Percentiles rank a stretch among this genome's conserved stretches.
Evolutionary conservation across 75 land plant genomes (phyloP).

Genomic region (Selaginella tamariscina): DNA sequence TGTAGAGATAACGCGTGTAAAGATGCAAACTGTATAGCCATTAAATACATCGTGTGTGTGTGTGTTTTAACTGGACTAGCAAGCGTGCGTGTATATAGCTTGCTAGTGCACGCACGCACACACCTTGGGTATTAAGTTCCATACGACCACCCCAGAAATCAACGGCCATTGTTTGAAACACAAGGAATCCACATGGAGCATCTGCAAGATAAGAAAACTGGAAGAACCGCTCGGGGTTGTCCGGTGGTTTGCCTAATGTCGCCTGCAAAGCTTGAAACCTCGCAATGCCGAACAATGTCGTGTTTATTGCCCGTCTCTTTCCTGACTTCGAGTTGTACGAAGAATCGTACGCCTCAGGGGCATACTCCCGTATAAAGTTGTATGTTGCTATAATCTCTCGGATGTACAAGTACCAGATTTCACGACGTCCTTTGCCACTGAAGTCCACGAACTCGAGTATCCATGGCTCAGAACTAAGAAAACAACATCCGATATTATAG

Average conservation of each 20-base stretch:
- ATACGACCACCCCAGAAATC: slow-evolving; percentile 76
- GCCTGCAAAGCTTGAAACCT: slow-evolving; percentile 71
- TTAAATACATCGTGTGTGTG: too few relatives aligned
- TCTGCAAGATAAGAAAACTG: slow-evolving; percentile 56
- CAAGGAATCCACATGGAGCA: slow-evolving; percentile 69
- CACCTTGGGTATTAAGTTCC: slow-evolving; percentile 25
- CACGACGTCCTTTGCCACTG: slow-evolving; percentile 69
- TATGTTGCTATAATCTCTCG: slow-evolving; percentile 55
- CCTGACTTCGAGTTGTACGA: slow-evolving; percentile 65
- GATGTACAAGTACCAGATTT: slow-evolving; percentile 68
- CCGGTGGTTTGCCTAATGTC: slow-evolving; percentile 30
- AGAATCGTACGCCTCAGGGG: slow-evolving; percentile 48
- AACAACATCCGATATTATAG: not conserved
- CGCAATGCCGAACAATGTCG: slow-evolving; percentile 54
- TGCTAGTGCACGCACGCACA: slow-evolving; percentile 4
- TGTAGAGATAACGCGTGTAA: too few relatives aligned
- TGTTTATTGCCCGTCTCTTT: slow-evolving; percentile 33
- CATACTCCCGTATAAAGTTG: slow-evolving; percentile 63
- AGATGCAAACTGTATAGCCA: too few relatives aligned
- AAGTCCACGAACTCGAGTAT: slow-evolving; percentile 82
- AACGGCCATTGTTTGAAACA: slow-evolving; percentile 68
- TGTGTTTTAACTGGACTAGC: too few relatives aligned
- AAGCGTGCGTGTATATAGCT: slow-evolving; percentile 14
- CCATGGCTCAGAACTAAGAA: slow-evolving; percentile 59
- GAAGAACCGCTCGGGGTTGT: slow-evolving; percentile 49